Evolutionary conservation across 1,284 basidiomycete species (phyloP), one percentile per base, ranked within the genome.

Genomic region (Sporisorium graminicola): DNA sequence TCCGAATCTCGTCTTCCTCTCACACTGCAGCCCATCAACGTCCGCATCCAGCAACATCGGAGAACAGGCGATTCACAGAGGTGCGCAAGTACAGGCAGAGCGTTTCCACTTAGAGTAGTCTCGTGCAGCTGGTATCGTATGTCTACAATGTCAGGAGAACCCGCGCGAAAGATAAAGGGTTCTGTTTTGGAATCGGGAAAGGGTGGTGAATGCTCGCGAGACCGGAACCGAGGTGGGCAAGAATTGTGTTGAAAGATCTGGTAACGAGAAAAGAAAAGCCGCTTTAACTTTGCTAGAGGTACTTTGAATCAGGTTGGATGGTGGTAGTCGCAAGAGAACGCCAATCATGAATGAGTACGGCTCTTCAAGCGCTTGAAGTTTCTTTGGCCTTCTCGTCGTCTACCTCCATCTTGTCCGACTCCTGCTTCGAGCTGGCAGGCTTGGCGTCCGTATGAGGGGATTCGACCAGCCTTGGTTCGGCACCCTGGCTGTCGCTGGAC

Each of bases 381-480:
- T 54, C 44, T 63, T 56, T 31, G 22, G 58, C 2, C 40, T 50
- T 61, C 42, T 64, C 65, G 31, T 58, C 40, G 54, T 75, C 73
- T 27, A 65, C 64, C 31, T 71, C 73, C 66, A 70, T 70, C 56
- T 65, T 42, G 60, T 66, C 66, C 33, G 66, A 46, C n/a, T 63
- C 63, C 29, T 66, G 46, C 27, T 49, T 59, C 42, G 64, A 62
- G 59, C 51, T 65, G 27, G 66, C 63, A 10, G 65, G 49, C 62
- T 78, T 73, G 58, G 78, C 67, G 24, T 69, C 74, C 63, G 59
- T 52, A 22, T 58, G 59, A 18, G 80, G 78, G 26, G 72, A 74
- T 35, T 82, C 80, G 37, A 79, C 77, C 22, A 82, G 53, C 53
- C 70, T 76, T 29, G 80, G 80, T 57, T 78, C 57, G 63, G 70